Base-by-base conservation (phyloP, 371 early-diverging fungal genomes). In the Mycotypha africana region DNA sequence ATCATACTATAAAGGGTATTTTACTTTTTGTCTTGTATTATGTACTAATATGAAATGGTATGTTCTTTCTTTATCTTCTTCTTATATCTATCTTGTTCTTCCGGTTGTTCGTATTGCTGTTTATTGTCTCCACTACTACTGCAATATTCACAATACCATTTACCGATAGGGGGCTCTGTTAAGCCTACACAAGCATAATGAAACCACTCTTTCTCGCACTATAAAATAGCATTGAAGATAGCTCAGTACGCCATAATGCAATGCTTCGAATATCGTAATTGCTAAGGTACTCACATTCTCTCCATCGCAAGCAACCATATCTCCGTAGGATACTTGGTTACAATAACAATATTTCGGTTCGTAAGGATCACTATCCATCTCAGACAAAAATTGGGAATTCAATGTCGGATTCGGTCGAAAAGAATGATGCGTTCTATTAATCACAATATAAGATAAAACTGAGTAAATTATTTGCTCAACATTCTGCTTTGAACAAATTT, bases 281-380 rank as follows among this genome's bases (percentile, higher is more conserved):
- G n/a, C n/a, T 14, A 22, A 6, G 12, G 3, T 12, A 60, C 76
- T 65, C 79, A 88, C 91, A 51, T 90, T 89, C 23, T 79, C 84
- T 25, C 91, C 88, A 65, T 97, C 97, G 57, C 97, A 97, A 14
- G 89, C 98, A 56, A 97, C 88, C 98, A 97, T 97, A 39, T 94
- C 93, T n/a, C 98, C 98, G 65, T 79, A 96, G 9, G 95, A 93
- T 6, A 97, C 93, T 65, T 94, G 92, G 35, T 87, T 79, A 51
- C 98, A 97, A 51, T 88, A 86, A 67, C 98, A 97, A 57, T 97
- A 97, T 2, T 81, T 80, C 8, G 94, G 96, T 65, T 97, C 97
- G 62, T 95, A 89, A 4, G 97, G 95, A 63, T 97, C 97, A 39
- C 93, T 90, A 2, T 86, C 85, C 23, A 86, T 47, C 20, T 89